Base-by-base conservation (phyloP, 2,329 filamentous ascomycete genomes). In the Colletotrichum simmondsii region DNA sequence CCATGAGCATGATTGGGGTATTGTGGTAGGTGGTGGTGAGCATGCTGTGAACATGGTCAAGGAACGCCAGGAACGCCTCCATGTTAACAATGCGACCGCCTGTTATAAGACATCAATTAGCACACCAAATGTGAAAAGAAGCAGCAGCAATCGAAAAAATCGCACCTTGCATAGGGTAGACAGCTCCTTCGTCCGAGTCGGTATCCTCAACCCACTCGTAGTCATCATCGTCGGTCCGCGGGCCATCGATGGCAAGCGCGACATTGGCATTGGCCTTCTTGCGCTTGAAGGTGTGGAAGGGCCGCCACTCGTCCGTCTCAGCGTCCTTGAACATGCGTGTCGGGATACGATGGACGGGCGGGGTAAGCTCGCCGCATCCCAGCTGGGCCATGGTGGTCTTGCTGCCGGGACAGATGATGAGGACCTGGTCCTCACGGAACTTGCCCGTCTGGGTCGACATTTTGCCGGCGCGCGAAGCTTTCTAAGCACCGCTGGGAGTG, bases 1-100 rank as follows among this genome's bases (percentile, higher is more conserved):
- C 90, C 83, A 98, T 93, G 75, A 99, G 90, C 81, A 98, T 89
- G 75, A 99, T 94, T 2, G 97, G 95, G 0, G 96, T 98, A 84
- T 98, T 98, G 85, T 98, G 97, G 81, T 98, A 97, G 3, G 94
- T 95, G 30, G 95, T 95, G 73, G 95, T 97, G 72, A 99, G 90
- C 60, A 94, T 90, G 82, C 94, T 92, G 87, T 98, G 94, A 76
- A 98, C 93, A 81, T 99, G 94, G 68, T 95, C 94, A 79, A 99
- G 90, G 78, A 98, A 92, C 37, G 97, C 96, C 75, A 98, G 93
- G 85, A 99, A 97, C 76, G 95, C 96, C 0, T 92, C 89, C 95
- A 97, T 98, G 81, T 98, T 91, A 56, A 93, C 91, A 74, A 99
- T 97, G 78, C 91, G 91, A 69, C 97, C 97, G 75, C 92, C 91